Conservation (phyloP, 148 eudicot species). For the Chenopodium suecicum region DNA sequence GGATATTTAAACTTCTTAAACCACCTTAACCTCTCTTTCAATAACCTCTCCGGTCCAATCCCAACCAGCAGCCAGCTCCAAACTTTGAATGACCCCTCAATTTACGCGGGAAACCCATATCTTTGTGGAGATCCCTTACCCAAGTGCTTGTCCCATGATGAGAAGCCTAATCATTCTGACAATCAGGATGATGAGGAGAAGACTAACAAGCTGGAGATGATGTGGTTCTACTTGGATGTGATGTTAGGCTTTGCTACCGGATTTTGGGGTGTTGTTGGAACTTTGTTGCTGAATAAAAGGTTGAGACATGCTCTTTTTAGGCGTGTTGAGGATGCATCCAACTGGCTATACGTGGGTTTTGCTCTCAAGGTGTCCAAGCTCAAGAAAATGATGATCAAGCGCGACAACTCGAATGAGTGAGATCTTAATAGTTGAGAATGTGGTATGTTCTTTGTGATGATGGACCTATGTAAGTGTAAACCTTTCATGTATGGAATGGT, state of each 20-base stretch:
- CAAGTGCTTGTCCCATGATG: background rate
- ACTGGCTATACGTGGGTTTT: slow-evolving; percentile 7
- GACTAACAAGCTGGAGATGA: slow-evolving; percentile 4
- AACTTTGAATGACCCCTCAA: slow-evolving; percentile 19
- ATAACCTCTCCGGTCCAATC: slow-evolving; percentile 25
- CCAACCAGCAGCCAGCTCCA: slow-evolving; percentile 29
- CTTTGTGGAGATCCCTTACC: slow-evolving; percentile 25
- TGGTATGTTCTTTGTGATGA: no score
- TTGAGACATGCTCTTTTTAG: slow-evolving; percentile 26
- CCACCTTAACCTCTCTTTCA: slow-evolving; percentile 26
- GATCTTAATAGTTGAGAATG: no score
- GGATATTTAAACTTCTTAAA: background rate
- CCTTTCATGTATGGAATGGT: no score
- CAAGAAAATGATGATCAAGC: background rate
- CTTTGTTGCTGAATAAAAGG: slow-evolving; percentile 14
- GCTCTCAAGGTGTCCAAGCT: background rate
- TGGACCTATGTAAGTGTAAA: no score
- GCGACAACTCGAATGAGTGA: no score
- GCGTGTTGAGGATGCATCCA: background rate
- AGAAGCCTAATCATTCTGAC: background rate
- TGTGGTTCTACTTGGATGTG: slow-evolving; percentile 27
- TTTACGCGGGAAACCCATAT: slow-evolving; percentile 19
- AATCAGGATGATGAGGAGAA: no score
- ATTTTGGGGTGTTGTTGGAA: slow-evolving; percentile 30
- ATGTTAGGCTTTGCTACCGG: slow-evolving; percentile 29